These are phyloP conservation scores for Trichomonas gallinae DNA, from an alignment of 208 protist species.

Conservation along the genomic window DNA sequence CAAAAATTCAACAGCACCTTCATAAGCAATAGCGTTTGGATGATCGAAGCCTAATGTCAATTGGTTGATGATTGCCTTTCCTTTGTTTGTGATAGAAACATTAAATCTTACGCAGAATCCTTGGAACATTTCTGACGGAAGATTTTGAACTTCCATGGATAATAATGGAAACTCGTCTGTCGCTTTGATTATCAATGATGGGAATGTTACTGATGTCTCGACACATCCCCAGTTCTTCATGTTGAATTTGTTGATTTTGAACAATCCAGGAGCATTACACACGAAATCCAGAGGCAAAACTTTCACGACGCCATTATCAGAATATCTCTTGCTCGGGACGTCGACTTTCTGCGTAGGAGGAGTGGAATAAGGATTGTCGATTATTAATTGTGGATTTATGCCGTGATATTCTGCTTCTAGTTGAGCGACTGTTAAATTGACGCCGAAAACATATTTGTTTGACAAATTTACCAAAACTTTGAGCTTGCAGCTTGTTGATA, in stretches of 20 bases:
- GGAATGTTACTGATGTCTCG: neutral
- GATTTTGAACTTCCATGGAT: neutral
- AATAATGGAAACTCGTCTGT: neutral
- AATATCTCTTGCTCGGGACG: neutral
- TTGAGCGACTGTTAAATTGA: neutral
- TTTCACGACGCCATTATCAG: neutral
- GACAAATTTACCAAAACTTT: neutral
- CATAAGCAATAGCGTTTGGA: neutral
- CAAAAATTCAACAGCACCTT: neutral
- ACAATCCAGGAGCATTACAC: neutral
- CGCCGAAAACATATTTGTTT: neutral
- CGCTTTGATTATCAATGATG: neutral
- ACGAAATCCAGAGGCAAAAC: neutral
- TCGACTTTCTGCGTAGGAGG: neutral
- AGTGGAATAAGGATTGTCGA: neutral
- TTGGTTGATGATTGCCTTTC: neutral
- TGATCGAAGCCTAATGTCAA: neutral
- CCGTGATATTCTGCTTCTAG: neutral
- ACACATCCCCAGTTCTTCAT: neutral
- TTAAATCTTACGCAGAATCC: neutral
- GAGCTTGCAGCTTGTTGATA: neutral
- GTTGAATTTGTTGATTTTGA: neutral
- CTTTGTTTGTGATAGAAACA: neutral
- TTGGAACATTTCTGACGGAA: neutral
- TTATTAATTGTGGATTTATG: neutral